Conservation (phyloP, 1,284 basidiomycete genomes). For the Pseudozyma flocculosa region DNA sequence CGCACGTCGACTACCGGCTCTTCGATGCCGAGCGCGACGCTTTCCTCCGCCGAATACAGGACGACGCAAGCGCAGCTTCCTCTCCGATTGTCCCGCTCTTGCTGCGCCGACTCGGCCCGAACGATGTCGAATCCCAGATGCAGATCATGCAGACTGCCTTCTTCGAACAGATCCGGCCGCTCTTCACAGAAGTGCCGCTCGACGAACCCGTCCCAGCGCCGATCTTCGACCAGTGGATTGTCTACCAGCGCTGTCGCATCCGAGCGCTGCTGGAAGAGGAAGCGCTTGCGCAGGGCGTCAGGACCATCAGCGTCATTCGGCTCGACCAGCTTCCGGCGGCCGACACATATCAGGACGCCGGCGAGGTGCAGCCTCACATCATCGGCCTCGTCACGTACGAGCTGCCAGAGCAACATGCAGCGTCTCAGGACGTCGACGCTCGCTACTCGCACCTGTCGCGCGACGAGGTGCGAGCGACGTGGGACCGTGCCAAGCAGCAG, state of each 20-base stretch:
- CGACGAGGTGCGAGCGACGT: background rate
- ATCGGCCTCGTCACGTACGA: background rate
- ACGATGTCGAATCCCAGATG: background rate
- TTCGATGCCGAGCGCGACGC: background rate
- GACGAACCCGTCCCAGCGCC: background rate
- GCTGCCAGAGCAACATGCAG: background rate
- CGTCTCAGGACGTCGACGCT: background rate
- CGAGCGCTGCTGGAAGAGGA: background rate
- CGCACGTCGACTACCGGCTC: conserved; percentile 1
- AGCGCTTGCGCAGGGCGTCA: background rate
- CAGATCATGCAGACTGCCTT: background rate
- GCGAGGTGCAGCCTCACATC: background rate
- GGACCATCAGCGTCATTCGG: background rate
- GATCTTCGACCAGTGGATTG: background rate
- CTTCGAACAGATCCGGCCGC: background rate
- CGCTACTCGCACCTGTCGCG: background rate
- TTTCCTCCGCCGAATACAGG: background rate
- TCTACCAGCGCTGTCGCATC: background rate
- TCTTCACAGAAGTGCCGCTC: background rate
- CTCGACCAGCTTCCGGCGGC: background rate
- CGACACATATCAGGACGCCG: background rate
- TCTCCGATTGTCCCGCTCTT: background rate
- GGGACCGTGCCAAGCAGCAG: background rate
- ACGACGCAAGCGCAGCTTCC: no score
- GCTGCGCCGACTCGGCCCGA: background rate